Percentiles rank a stretch among this genome's conserved stretches.
Conservation (phyloP, 1,139 yeast genomes). For the Arxiozyma heterogenica region DNA sequence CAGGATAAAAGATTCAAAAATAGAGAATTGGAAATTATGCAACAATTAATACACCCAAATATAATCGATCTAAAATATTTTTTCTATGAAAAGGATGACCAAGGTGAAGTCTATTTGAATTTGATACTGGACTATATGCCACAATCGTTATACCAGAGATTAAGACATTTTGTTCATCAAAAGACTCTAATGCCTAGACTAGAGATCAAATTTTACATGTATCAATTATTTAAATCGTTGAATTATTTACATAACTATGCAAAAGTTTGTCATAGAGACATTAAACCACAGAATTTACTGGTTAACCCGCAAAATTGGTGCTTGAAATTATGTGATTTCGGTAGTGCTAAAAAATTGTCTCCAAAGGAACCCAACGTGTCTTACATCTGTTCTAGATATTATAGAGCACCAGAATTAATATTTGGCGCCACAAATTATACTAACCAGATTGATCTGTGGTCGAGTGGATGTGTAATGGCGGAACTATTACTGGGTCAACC, state of each 20-base stretch:
- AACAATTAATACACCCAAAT: slow-evolving; percentile 68
- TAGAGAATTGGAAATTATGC: slow-evolving; percentile 94
- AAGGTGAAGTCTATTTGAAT: slow-evolving; percentile 64
- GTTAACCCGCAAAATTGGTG: slow-evolving; percentile 79
- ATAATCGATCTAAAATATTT: slow-evolving; percentile 82
- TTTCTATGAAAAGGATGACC: slow-evolving; percentile 59
- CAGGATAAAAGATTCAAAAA: slow-evolving; percentile 95
- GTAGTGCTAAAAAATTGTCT: slow-evolving; percentile 90
- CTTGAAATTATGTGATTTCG: slow-evolving; percentile 90
- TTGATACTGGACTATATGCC: slow-evolving; percentile 88
- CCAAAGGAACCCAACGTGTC: slow-evolving; percentile 92
- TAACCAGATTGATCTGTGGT: slow-evolving; percentile 97
- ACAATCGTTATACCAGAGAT: slow-evolving; percentile 85
- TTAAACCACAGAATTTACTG: slow-evolving; percentile 88
- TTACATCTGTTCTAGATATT: slow-evolving; percentile 91
- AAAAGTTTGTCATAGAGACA: slow-evolving; percentile 95
- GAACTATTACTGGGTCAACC: slow-evolving; percentile 94
- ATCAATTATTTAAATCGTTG: slow-evolving; percentile 82
- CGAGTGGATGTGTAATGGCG: slow-evolving; percentile 97
- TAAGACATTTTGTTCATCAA: slow-evolving; percentile 72
- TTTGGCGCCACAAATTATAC: slow-evolving; percentile 90
- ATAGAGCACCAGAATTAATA: slow-evolving; percentile 88
- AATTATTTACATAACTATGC: slow-evolving; percentile 77
- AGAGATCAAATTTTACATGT: slow-evolving; percentile 83
- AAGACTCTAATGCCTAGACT: slow-evolving; percentile 74